These are phyloP conservation scores for Fusarium fujikuroi DNA, from an alignment of 2,329 filamentous ascomycete species.

Conservation along the genomic window DNA sequence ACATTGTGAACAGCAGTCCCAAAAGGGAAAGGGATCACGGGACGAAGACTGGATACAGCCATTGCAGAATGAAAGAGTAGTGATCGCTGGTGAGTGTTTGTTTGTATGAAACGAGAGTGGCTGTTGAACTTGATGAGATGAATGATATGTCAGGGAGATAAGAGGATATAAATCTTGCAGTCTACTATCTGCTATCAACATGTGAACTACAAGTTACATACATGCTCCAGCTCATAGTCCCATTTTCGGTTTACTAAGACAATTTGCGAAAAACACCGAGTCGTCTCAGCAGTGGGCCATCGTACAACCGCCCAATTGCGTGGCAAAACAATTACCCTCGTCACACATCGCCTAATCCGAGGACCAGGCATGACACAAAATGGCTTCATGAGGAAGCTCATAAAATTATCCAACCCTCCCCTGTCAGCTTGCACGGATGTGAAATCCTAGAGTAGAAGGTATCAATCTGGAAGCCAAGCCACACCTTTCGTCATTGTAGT, in stretches of 20 bases:
- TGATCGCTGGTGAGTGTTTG: accelerated
- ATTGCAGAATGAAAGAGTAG: not conserved
- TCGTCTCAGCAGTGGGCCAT: not conserved
- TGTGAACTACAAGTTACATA: too few species aligned
- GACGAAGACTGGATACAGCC: slow-evolving; percentile 10
- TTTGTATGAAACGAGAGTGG: too few species aligned
- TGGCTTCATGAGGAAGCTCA: not conserved
- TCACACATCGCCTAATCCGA: not conserved
- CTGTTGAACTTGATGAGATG: not conserved
- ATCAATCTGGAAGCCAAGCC: not conserved
- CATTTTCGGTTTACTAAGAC: not conserved
- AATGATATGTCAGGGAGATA: not conserved
- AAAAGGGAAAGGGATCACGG: not conserved
- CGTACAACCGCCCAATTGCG: not conserved
- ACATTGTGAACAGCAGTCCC: not conserved
- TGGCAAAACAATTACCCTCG: not conserved
- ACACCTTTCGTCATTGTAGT: not conserved
- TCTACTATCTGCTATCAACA: not conserved
- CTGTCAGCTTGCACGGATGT: not conserved
- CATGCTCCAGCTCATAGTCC: not conserved
- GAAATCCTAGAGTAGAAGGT: slow-evolving; percentile 1
- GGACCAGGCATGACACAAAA: not conserved
- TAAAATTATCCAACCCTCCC: not conserved
- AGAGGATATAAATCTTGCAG: slow-evolving; percentile 4
- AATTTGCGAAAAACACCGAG: not conserved